Conservation (phyloP, 2,329 filamentous ascomycete species). For the Elsinoe fawcettii region DNA sequence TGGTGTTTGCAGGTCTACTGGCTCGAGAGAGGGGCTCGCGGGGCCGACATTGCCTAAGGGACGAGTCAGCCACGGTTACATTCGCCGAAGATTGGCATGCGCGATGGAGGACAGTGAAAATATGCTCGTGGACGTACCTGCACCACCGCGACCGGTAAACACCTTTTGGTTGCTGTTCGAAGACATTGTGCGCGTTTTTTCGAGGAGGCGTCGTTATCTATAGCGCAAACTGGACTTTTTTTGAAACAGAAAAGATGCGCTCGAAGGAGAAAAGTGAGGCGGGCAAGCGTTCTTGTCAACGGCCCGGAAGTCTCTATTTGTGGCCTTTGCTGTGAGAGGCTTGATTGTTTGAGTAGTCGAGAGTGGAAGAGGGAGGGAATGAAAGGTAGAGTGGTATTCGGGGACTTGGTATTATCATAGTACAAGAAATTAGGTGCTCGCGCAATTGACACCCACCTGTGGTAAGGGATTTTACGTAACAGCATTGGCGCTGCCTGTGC, state of each 20-base stretch:
- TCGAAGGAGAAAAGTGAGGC: neutral
- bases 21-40: conserved; percentile 29
- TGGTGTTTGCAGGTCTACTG: conserved; percentile 65
- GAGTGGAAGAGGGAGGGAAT: neutral
- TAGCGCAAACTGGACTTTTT: neutral
- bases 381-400: neutral
- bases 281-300: neutral
- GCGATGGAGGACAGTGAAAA: conserved; percentile 29
- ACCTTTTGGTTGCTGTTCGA: conserved; percentile 24
- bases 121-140: conserved; percentile 40
- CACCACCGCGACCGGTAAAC: conserved; percentile 71
- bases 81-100: neutral
- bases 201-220: neutral
- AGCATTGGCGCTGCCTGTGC: conserved; percentile 13
- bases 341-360: neutral
- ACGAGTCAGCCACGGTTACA: neutral
- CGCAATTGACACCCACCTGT: neutral
- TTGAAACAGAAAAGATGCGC: neutral
- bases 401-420: neutral
- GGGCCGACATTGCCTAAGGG: conserved; percentile 43
- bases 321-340: neutral
- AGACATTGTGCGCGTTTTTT: neutral
- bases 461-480: conserved; percentile 4
- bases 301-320: neutral
- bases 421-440: conserved; percentile 4